Evolutionary conservation across 495 filamentous ascomycete species (phyloP).

Genomic region (Penicillium robsamsonii): DNA sequence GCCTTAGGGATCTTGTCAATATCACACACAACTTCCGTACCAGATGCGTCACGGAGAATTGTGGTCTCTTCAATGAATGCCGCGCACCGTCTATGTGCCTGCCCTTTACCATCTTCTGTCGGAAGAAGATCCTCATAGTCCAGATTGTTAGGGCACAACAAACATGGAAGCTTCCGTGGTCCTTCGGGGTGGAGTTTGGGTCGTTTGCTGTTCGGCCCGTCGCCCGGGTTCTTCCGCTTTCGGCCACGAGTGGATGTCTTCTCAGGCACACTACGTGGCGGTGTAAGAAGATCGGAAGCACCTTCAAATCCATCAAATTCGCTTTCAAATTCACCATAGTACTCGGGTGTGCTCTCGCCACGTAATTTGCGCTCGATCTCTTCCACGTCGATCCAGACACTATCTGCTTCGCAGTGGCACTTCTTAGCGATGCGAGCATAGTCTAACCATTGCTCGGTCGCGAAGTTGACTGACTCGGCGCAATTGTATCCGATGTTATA

Average conservation of each 20-base stretch:
- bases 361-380: constrained; percentile 93
- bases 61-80: constrained; percentile 90
- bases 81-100: constrained; percentile 84
- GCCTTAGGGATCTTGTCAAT: constrained; percentile 80
- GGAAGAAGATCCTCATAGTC: constrained; percentile 78
- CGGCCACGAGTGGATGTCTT: constrained; percentile 57
- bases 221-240: constrained; percentile 61
- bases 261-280: constrained; percentile 68
- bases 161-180: constrained; percentile 77
- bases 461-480: constrained; percentile 98
- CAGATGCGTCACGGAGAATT: constrained; percentile 65
- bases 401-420: constrained; percentile 92
- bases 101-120: constrained; percentile 80
- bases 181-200: constrained; percentile 66
- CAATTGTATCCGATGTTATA: constrained; percentile 99
- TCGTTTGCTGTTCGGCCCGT: constrained; percentile 68
- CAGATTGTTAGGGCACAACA: constrained; percentile 90
- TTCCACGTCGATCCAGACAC: constrained; percentile 95
- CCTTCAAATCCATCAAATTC: constrained; percentile 64
- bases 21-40: constrained; percentile 71
- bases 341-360: constrained; percentile 86
- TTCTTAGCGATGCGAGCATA: constrained; percentile 97
- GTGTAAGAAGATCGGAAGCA: constrained; percentile 68
- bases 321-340: constrained; percentile 70
- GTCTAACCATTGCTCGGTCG: constrained; percentile 86